Evolutionary conservation across 805 yeast species (phyloP).

Genomic region (Barnettozyma sp.): DNA sequence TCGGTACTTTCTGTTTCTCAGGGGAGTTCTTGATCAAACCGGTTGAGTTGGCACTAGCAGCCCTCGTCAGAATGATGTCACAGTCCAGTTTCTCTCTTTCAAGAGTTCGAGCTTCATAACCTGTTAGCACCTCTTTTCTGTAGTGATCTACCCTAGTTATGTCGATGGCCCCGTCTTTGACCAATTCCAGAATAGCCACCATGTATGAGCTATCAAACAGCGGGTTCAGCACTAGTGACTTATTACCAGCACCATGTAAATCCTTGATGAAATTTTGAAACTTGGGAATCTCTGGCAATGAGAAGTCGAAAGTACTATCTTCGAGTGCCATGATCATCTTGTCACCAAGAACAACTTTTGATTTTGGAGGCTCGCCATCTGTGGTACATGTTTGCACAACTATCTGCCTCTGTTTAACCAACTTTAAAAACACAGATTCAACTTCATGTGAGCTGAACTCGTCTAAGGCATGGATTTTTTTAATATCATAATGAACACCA

Average conservation of each 20-base stretch:
- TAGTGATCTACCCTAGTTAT: slow-evolving; percentile 51
- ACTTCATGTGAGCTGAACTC: slow-evolving; percentile 45
- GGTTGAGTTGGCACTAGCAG: no score
- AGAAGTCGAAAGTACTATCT: slow-evolving; percentile 25
- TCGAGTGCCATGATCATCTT: slow-evolving; percentile 19
- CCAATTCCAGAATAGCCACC: slow-evolving; percentile 50
- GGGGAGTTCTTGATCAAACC: slow-evolving; percentile 7
- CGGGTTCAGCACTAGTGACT: slow-evolving; percentile 50
- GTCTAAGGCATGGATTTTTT: slow-evolving; percentile 28
- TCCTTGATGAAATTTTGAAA: slow-evolving; percentile 40
- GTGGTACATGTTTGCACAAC: slow-evolving; percentile 24
- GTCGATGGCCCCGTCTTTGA: slow-evolving; percentile 36
- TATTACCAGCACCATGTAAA: slow-evolving; percentile 35
- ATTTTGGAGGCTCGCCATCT: neutral
- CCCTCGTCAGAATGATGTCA: slow-evolving; percentile 43
- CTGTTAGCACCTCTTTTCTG: slow-evolving; percentile 41
- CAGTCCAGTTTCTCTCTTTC: slow-evolving; percentile 62
- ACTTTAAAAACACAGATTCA: slow-evolving; percentile 34
- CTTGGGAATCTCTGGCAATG: slow-evolving; percentile 38
- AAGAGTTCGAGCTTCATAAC: slow-evolving; percentile 70
- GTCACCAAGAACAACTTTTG: slow-evolving; percentile 22
- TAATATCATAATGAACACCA: slow-evolving; percentile 22
- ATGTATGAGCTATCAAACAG: slow-evolving; percentile 55
- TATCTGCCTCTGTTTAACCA: slow-evolving; percentile 49
- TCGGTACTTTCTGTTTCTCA: slow-evolving; percentile 26